Conservation (phyloP, 164 flowering plant species). For the Magnolia sinica region DNA sequence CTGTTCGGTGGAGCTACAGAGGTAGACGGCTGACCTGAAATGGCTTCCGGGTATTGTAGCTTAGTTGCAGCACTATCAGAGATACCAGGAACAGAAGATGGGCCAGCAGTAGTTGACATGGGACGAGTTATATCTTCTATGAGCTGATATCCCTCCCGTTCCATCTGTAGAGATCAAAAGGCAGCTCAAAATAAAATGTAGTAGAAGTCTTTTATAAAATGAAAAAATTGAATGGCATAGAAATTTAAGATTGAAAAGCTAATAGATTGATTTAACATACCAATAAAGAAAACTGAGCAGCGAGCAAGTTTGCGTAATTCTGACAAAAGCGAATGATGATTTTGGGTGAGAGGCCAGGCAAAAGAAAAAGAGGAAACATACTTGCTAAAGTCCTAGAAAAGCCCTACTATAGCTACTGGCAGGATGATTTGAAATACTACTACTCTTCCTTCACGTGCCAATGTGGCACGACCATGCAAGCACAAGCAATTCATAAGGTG, state of each 20-base stretch:
- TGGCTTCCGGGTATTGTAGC: conserved; percentile 27
- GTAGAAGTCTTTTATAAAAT: not conserved
- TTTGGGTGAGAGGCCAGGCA: conserved; percentile 12
- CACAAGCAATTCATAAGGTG: no score
- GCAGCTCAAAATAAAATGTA: not conserved
- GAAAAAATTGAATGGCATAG: not conserved
- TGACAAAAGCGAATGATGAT: conserved; percentile 31
- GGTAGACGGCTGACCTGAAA: no score
- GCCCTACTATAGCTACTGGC: no score
- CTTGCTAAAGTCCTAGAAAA: not conserved
- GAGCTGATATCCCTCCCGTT: conserved; percentile 55
- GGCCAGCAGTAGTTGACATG: conserved; percentile 43
- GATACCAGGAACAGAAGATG: conserved; percentile 33
- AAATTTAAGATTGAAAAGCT: not conserved
- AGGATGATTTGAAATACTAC: no score
- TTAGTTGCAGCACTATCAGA: conserved; percentile 38
- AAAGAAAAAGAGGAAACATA: conserved; percentile 1
- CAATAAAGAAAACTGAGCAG: conserved; percentile 56
- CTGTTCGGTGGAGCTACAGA: no score
- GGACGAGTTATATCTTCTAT: conserved; percentile 55
- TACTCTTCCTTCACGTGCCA: no score
- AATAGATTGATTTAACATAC: conserved; percentile 26
- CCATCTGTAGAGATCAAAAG: conserved; percentile 48
- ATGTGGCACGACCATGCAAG: no score
- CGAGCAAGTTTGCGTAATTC: conserved; percentile 82